Evolutionary conservation across 208 protist species (phyloP), one percentile per base, ranked within the genome.

Genomic region (Entamoeba dispar): DNA sequence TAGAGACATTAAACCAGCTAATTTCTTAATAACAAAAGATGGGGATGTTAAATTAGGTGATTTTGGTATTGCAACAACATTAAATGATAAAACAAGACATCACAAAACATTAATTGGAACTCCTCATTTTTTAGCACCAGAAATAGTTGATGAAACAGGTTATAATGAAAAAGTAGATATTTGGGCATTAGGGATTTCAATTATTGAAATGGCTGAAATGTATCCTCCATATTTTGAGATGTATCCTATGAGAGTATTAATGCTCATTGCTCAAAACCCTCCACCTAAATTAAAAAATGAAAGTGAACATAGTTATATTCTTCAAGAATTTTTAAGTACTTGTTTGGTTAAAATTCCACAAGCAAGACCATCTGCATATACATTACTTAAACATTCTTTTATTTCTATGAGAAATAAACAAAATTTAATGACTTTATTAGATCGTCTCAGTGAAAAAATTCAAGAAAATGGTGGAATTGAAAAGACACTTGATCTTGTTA

Each of bases 81-180:
- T 97, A 17, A 19, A 34, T 7, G 92, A 94, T 49, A 96, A 95
- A 49, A 57, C 27, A 34, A 5, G 22, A 43, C 95, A 96, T 91
- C 93, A 91, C 22, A 97, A 97, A 94, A 97, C 97, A 14, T 95
- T 97, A 57, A 96, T 98, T 50, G 97, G 97, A 47, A 97, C 97
- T 3, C 97, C 96, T n/a, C 97, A 95, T 93, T 97, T 96, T 96
- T 97, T 97, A 95, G 96, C 95, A 4, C 96, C 96, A 61, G 94
- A 95, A 91, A 52, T 93, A 0, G 31, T 92, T 7, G 55, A 91
- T 49, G 55, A 73, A 61, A 8, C n/a, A 0, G 34, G 14, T 31
- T 93, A 94, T 50, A 34, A 19, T 31, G 49, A 77, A 17, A 38
- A 51, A 50, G 95, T 95, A 7, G 96, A 97, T 77, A 95, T 97